Percentiles rank a stretch among this genome's conserved stretches.
These are phyloP conservation scores for Hanseniaspora vineae DNA, from an alignment of 805 yeast genomes.

Conservation along the genomic window DNA sequence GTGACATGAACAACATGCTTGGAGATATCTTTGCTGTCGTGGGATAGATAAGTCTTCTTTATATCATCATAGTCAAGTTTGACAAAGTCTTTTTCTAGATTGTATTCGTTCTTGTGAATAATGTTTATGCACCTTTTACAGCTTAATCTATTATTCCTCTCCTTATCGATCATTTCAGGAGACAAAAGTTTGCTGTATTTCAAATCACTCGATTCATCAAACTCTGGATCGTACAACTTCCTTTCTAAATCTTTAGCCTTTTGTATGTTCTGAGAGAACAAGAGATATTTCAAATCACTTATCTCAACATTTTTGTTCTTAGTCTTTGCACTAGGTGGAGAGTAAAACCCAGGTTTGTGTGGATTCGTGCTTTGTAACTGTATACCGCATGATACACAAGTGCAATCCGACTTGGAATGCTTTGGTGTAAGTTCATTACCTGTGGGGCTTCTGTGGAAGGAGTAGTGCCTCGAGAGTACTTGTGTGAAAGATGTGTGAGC, in stretches of 20 bases:
- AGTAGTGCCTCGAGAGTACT: too few species aligned
- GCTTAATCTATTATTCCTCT: conserved; percentile 14
- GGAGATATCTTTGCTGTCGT: neutral
- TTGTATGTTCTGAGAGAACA: conserved; percentile 20
- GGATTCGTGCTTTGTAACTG: conserved; percentile 31
- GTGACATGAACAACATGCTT: conserved; percentile 39
- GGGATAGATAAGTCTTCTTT: conserved; percentile 7
- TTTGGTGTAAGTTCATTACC: too few species aligned
- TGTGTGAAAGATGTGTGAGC: too few species aligned
- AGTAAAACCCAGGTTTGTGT: conserved; percentile 32
- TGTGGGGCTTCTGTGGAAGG: too few species aligned
- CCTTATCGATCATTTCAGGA: conserved; percentile 1
- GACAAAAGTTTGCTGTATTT: neutral
- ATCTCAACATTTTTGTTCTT: conserved; percentile 2
- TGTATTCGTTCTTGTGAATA: conserved; percentile 29
- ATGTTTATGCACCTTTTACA: conserved; percentile 51
- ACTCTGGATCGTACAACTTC: neutral
- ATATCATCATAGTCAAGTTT: conserved; percentile 21
- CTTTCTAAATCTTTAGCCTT: conserved; percentile 9
- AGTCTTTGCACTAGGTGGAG: conserved; percentile 12
- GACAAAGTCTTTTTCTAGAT: conserved; percentile 23
- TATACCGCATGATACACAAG: conserved; percentile 49
- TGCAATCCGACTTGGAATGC: neutral
- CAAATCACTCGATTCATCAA: neutral
- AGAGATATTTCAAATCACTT: conserved; percentile 16